Percentiles rank a stretch among this genome's conserved stretches.
phyloP scores from a whole-genome alignment of 106 monocot species.

The Phalaenopsis equestris region DNA sequence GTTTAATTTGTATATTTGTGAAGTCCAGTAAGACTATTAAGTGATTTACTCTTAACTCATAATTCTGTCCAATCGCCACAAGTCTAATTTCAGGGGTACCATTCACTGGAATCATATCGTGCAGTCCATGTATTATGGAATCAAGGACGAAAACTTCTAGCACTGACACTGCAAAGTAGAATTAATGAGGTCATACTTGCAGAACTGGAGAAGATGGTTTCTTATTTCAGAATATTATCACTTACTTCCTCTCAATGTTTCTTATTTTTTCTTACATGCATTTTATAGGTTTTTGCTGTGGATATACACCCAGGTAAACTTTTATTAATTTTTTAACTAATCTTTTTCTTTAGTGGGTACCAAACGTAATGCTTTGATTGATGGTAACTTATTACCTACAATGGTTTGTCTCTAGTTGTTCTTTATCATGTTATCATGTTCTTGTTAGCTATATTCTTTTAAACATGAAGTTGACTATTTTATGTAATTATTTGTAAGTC shows the following conservation, averaged over 20 bases:
- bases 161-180: slow-evolving; percentile 74
- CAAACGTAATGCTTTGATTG: too few species aligned
- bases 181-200: slow-evolving; percentile 59
- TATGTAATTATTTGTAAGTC: too few species aligned
- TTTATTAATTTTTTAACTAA: not conserved
- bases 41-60: too few species aligned
- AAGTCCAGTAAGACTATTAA: too few species aligned
- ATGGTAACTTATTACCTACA: too few species aligned
- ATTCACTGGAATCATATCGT: slow-evolving; percentile 75
- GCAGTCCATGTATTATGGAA: slow-evolving; percentile 77
- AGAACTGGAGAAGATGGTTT: not conserved
- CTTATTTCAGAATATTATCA: not conserved
- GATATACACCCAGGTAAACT: slow-evolving; percentile 75
- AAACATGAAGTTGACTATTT: too few species aligned
- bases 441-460: too few species aligned
- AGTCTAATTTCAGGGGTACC: slow-evolving; percentile 36
- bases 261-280: not conserved
- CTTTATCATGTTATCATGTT: too few species aligned
- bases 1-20: too few species aligned
- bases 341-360: too few species aligned
- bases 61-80: too few species aligned
- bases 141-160: slow-evolving; percentile 54
- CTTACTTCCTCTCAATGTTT: not conserved
- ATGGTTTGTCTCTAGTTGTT: too few species aligned
- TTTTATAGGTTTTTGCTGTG: slow-evolving; percentile 62